Percentiles rank a stretch among this genome's conserved stretches.
These are phyloP conservation scores for Kazachstania sp. DNA, from an alignment of 1,139 yeast species.

Conservation along the genomic window DNA sequence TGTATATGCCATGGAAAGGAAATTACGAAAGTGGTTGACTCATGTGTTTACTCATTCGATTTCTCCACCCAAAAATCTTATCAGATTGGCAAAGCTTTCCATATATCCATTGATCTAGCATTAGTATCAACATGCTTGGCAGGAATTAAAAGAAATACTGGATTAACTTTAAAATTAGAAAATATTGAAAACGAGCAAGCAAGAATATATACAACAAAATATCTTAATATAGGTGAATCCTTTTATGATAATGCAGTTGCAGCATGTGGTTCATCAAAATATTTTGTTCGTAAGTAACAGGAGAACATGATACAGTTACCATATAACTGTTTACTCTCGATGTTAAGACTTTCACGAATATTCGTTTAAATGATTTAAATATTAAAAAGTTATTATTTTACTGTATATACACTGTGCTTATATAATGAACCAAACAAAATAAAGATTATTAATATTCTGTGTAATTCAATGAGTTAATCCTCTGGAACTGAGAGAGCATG, in stretches of 20 bases:
- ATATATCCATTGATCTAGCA: constrained; percentile 63
- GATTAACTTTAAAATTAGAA: constrained; percentile 48
- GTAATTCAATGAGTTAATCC: too few species aligned
- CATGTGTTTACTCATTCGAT: neutral
- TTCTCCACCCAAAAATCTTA: neutral
- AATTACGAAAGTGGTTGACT: neutral
- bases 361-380: too few species aligned
- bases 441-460: too few species aligned
- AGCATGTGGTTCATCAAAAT: constrained; percentile 60
- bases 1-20: too few species aligned
- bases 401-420: too few species aligned
- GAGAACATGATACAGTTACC: too few species aligned
- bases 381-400: too few species aligned
- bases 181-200: constrained; percentile 41
- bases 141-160: constrained; percentile 83
- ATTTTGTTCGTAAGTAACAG: constrained; percentile 52
- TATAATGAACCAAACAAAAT: too few species aligned
- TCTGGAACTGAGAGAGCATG: too few species aligned
- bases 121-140: constrained; percentile 78
- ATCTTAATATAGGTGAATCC: constrained; percentile 79
- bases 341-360: too few species aligned
- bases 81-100: constrained; percentile 54
- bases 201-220: constrained; percentile 52
- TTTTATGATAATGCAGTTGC: constrained; percentile 68
- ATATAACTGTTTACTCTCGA: too few species aligned